These are phyloP conservation scores for Ascochyta fabae DNA, from an alignment of 2,329 filamentous ascomycete genomes.

Conservation along the genomic window DNA sequence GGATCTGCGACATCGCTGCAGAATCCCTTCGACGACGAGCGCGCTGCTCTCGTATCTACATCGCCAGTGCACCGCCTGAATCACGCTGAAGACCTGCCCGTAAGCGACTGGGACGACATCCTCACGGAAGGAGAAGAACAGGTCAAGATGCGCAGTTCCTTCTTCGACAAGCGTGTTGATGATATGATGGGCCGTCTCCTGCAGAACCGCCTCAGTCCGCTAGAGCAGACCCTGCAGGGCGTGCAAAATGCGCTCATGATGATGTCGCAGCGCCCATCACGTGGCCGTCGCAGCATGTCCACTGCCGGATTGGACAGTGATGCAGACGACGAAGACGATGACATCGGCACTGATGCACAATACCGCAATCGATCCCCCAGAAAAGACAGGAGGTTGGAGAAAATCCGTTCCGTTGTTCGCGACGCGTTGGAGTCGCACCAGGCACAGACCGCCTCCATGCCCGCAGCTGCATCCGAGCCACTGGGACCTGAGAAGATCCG, in stretches of 20 bases:
- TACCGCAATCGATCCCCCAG: slow-evolving; percentile 77
- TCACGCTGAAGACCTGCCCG: slow-evolving; percentile 67
- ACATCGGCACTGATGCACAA: slow-evolving; percentile 58
- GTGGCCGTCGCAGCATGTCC: slow-evolving; percentile 70
- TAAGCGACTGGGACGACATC: slow-evolving; percentile 95
- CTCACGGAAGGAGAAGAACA: slow-evolving; percentile 78
- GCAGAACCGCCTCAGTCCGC: slow-evolving; percentile 75
- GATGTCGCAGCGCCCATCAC: slow-evolving; percentile 58
- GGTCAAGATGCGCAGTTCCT: slow-evolving; percentile 78
- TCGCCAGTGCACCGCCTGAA: slow-evolving; percentile 69
- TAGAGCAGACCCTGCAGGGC: slow-evolving; percentile 77
- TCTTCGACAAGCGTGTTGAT: slow-evolving; percentile 92
- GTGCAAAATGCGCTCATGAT: slow-evolving; percentile 74
- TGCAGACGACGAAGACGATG: slow-evolving; percentile 92
- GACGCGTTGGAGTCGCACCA: slow-evolving; percentile 66
- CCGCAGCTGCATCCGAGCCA: slow-evolving; percentile 36
- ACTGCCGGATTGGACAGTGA: slow-evolving; percentile 79
- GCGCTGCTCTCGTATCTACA: slow-evolving; percentile 60
- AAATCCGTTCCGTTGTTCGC: slow-evolving; percentile 67
- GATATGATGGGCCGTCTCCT: slow-evolving; percentile 80
- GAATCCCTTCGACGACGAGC: slow-evolving; percentile 69
- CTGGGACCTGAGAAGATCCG: slow-evolving; percentile 73
- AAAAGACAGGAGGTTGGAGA: slow-evolving; percentile 79
- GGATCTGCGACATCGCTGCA: slow-evolving; percentile 50
- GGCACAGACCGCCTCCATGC: slow-evolving; percentile 36